A percentile compares a stretch with the other conserved stretches of the same genome.
Conservation (phyloP, 1,139 yeast genomes). For the Lodderomyces margitis region DNA sequence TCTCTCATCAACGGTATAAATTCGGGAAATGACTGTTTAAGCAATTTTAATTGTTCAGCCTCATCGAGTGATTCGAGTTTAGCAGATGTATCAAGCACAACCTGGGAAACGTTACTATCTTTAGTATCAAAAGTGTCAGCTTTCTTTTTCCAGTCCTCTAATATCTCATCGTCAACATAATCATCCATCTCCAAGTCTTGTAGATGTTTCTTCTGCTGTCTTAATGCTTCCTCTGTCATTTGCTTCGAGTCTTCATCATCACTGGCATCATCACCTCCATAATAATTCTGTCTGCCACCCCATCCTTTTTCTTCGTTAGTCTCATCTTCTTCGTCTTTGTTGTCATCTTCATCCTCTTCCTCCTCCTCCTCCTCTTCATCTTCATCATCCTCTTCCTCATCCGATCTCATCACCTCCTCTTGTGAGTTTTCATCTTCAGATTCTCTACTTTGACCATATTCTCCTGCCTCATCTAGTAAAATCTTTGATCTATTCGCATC, state of each 20-base stretch:
- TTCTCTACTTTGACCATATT: slow-evolving; percentile 28
- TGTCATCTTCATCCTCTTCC: slow-evolving; percentile 35
- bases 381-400: slow-evolving; percentile 25
- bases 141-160: slow-evolving; percentile 61
- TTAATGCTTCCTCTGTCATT: slow-evolving; percentile 84
- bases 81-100: slow-evolving; percentile 28
- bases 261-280: slow-evolving; percentile 73
- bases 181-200: slow-evolving; percentile 80
- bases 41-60: slow-evolving; percentile 44
- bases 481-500: slow-evolving; percentile 64
- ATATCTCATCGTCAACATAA: slow-evolving; percentile 77
- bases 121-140: slow-evolving; percentile 31
- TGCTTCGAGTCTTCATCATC: slow-evolving; percentile 76
- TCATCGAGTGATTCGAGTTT: slow-evolving; percentile 38
- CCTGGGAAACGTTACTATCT: slow-evolving; percentile 15
- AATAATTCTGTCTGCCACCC: slow-evolving; percentile 80
- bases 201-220: slow-evolving; percentile 82
- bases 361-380: slow-evolving; percentile 36
- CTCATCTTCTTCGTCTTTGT: slow-evolving; percentile 45
- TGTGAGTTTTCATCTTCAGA: slow-evolving; percentile 42
- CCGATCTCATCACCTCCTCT: slow-evolving; percentile 23
- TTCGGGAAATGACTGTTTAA: slow-evolving; percentile 75
- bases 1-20: slow-evolving; percentile 76
- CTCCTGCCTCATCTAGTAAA: slow-evolving; percentile 57
- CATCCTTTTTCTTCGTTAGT: slow-evolving; percentile 64